Evolutionary conservation across 1,284 basidiomycete species (phyloP).

Genomic region (Fomitopsis pinicola): DNA sequence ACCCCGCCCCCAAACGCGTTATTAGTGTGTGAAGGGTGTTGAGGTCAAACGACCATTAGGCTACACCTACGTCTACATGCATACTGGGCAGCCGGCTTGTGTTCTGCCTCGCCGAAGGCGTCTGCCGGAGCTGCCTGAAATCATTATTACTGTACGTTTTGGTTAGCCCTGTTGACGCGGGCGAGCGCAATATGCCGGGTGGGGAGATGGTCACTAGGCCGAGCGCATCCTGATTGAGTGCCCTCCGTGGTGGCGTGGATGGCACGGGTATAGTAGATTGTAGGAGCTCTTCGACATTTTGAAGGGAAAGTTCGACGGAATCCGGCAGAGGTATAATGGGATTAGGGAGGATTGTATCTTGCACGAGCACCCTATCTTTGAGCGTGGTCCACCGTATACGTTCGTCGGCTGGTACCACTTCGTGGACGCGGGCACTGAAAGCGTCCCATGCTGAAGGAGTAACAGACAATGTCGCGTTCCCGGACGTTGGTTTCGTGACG

Average conservation of each 20-base stretch:
- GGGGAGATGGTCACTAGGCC: conserved; percentile 58
- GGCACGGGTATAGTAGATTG: conserved; percentile 26
- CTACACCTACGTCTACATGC: conserved; percentile 67
- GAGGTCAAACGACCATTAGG: conserved; percentile 21
- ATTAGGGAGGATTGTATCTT: conserved; percentile 10
- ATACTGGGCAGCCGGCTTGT: conserved; percentile 78
- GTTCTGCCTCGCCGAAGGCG: conserved; percentile 64
- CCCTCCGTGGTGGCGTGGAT: conserved; percentile 48
- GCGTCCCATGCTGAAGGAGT: conserved; percentile 26
- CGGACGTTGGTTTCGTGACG: conserved; percentile 22
- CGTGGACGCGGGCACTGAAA: conserved; percentile 20
- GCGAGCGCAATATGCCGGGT: conserved; percentile 65
- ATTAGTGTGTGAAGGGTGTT: conserved; percentile 12
- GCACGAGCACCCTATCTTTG: conserved; percentile 13
- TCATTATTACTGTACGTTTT: conserved; percentile 77
- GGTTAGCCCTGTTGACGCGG: conserved; percentile 71
- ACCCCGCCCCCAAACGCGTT: conserved; percentile 5
- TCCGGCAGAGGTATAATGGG: conserved; percentile 18
- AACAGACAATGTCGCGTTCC: conserved; percentile 31
- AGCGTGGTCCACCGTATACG: conserved; percentile 19
- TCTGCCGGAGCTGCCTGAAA: conserved; percentile 67
- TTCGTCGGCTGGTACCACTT: conserved; percentile 15
- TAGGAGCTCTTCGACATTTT: conserved; percentile 26
- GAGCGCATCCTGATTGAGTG: conserved; percentile 44
- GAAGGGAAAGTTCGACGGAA: conserved; percentile 20